A percentile compares a stretch with the other conserved stretches of the same genome.
Conservation (phyloP, 2,329 filamentous ascomycete genomes). For the Aspergillus terreus region DNA sequence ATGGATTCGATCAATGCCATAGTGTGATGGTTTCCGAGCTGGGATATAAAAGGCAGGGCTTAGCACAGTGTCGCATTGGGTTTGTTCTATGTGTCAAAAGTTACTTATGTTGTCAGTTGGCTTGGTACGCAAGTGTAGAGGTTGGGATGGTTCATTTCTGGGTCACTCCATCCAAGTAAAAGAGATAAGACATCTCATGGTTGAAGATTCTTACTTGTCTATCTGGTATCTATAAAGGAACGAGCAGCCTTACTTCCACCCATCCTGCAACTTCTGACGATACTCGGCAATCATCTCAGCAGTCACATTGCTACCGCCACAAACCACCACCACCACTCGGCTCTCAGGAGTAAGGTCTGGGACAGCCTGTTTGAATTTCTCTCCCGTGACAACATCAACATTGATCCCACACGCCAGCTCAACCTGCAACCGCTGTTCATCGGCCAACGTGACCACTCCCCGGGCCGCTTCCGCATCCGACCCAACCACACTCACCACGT, state of each 20-base stretch:
- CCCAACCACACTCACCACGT: slow-evolving; percentile 59
- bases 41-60: no score
- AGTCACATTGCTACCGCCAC: slow-evolving; percentile 49
- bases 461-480: slow-evolving; percentile 72
- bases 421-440: slow-evolving; percentile 73
- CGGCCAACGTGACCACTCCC: slow-evolving; percentile 69
- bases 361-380: slow-evolving; percentile 21
- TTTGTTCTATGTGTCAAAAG: no score
- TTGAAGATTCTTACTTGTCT: no score
- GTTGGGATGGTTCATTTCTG: no score
- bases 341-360: slow-evolving; percentile 26
- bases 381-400: slow-evolving; percentile 45
- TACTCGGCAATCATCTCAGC: slow-evolving; percentile 50
- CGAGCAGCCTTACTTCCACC: slow-evolving; percentile 20
- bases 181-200: no score
- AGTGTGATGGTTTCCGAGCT: no score
- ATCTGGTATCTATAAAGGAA: no score
- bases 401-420: slow-evolving; percentile 80
- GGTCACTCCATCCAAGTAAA: no score
- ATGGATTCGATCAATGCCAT: no score
- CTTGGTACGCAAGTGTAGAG: no score
- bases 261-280: slow-evolving; percentile 38
- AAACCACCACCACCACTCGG: slow-evolving; percentile 35
- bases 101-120: no score
- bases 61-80: no score